Evolutionary conservation across 2,329 filamentous ascomycete genomes (phyloP).

Genomic region (Pseudofabraea citricarpa): DNA sequence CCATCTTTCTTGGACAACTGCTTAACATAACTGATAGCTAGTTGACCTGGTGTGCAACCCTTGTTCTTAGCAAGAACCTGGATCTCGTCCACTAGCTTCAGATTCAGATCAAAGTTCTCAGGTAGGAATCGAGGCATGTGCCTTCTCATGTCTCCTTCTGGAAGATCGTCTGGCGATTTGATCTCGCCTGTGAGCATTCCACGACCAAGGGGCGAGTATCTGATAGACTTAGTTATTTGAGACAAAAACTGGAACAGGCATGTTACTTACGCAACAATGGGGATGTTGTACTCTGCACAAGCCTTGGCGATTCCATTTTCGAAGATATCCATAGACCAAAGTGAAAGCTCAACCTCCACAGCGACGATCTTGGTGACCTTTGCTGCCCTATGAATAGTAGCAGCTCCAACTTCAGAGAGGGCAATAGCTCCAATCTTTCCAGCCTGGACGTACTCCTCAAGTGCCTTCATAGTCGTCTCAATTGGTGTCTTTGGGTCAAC

Average conservation of each 20-base stretch:
- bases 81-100: conserved; percentile 55
- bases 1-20: conserved; percentile 28
- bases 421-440: conserved; percentile 40
- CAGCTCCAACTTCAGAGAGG: conserved; percentile 37
- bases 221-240: conserved; percentile 13
- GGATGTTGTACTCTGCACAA: conserved; percentile 60
- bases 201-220: conserved; percentile 65
- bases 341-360: conserved; percentile 42
- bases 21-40: conserved; percentile 62
- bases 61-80: conserved; percentile 55
- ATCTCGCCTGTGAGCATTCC: conserved; percentile 52
- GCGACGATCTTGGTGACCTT: conserved; percentile 35
- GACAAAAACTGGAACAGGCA: background rate
- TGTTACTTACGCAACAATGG: conserved; percentile 53
- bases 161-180: conserved; percentile 48
- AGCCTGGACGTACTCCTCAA: conserved; percentile 32
- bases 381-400: conserved; percentile 34
- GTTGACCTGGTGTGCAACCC: conserved; percentile 54
- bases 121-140: conserved; percentile 59
- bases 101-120: conserved; percentile 59
- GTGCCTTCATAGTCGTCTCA: conserved; percentile 30
- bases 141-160: conserved; percentile 48
- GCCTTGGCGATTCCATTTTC: conserved; percentile 36
- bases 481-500: conserved; percentile 40
- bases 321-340: conserved; percentile 33